phyloP scores from a whole-genome alignment of 495 filamentous ascomycete species.

The Oleoguttula mirabilis region DNA sequence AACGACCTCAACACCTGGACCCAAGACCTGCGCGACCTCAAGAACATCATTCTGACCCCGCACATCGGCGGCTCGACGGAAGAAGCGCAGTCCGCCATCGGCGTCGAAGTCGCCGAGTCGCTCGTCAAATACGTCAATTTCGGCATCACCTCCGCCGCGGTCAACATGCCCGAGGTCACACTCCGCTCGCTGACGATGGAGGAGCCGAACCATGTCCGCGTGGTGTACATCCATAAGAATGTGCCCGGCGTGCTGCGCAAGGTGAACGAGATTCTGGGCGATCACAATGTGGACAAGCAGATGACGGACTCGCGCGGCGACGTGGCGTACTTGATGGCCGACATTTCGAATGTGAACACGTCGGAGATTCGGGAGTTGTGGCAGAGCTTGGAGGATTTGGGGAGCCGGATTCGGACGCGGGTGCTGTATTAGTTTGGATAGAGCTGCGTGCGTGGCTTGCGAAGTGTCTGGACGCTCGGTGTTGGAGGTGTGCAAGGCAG shows the following conservation, averaged over 20 bases:
- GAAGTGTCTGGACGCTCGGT: too few species aligned
- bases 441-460: too few species aligned
- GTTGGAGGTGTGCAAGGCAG: too few species aligned
- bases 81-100: slow-evolving; percentile 94
- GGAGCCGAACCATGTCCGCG: slow-evolving; percentile 71
- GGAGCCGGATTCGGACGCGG: slow-evolving; percentile 75
- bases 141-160: slow-evolving; percentile 76
- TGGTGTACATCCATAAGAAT: slow-evolving; percentile 94
- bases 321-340: slow-evolving; percentile 93
- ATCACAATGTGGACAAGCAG: slow-evolving; percentile 98
- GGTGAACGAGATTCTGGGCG: slow-evolving; percentile 82
- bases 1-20: slow-evolving; percentile 73
- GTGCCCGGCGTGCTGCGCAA: slow-evolving; percentile 78
- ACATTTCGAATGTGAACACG: slow-evolving; percentile 74
- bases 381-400: slow-evolving; percentile 63
- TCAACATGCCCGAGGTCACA: slow-evolving; percentile 90
- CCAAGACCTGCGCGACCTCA: slow-evolving; percentile 71
- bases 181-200: slow-evolving; percentile 78
- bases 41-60: slow-evolving; percentile 88
- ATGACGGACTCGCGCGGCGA: slow-evolving; percentile 92
- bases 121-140: slow-evolving; percentile 88
- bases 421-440: slow-evolving; percentile 91
- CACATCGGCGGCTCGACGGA: slow-evolving; percentile 97
- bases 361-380: slow-evolving; percentile 75
- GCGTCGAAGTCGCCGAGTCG: slow-evolving; percentile 78